Evolutionary conservation across 2,329 filamentous ascomycete species (phyloP), one percentile per base, ranked within the genome.

Genomic region (Hirsutella minnesotensis): DNA sequence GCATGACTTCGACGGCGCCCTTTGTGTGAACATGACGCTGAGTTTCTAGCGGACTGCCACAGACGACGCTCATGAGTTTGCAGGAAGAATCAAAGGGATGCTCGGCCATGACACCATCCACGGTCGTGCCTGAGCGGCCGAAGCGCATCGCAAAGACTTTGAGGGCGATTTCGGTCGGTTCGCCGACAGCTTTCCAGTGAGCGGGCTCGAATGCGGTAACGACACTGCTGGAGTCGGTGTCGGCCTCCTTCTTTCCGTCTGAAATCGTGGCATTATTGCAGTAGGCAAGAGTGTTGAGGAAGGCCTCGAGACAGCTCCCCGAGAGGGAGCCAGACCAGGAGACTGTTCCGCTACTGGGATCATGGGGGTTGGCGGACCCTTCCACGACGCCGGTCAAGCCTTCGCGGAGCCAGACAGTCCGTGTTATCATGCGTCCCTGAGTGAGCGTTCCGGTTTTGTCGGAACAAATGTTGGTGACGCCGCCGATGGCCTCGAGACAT

Each of bases 31-130:
- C 67, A 12, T 64, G 60, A 38, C 56, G 55, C 10, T 57, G 55
- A 10, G 57, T 54, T 20, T 62, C 61, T 15, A 59, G 16, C 2
- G 56, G 57, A 36, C 52, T 58, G 8, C 59, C 58, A 36, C 81
- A 84, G 22, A 85, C 72, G 39, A 86, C 81, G 31, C 79, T 81
- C 82, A 86, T 86, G 45, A 80, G 73, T 64, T 86, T 86, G 59
- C 81, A 75, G 31, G 76, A 75, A 0, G 81, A 85, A 56, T 86
- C 81, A 53, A 86, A 86, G 2, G 81, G 81, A 42, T 81, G 81
- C 52, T 86, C 83, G 2, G 76, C 72, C 9, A 83, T 52, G 37
- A 80, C 62, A 33, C 62, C 59, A 44, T 70, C 67, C 20, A 56
- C 51, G n/a, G 60, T 60, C 19, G 58, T 56, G 54, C 71, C 72